These are phyloP conservation scores for Thalassiosira delicatula DNA, from an alignment of 352 stramenopile species.

Conservation along the genomic window DNA sequence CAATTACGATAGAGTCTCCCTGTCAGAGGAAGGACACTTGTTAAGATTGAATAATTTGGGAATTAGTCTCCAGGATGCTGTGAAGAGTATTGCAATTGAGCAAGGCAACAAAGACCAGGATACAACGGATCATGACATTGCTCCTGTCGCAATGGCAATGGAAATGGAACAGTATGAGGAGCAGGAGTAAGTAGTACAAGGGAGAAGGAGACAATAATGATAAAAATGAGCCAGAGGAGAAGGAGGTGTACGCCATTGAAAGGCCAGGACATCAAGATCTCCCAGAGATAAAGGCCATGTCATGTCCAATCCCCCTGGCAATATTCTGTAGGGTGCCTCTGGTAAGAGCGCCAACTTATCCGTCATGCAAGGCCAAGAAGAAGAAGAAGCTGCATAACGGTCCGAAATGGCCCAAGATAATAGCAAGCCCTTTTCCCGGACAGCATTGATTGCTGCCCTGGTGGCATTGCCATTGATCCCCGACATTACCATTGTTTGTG, in stretches of 20 bases:
- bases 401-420: constrained; percentile 39
- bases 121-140: no score
- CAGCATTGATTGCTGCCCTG: no score
- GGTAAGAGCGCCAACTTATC: constrained; percentile 44
- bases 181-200: background rate
- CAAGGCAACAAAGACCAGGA: constrained; percentile 29
- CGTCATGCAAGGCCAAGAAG: background rate
- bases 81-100: constrained; percentile 59
- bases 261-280: background rate
- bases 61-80: constrained; percentile 64
- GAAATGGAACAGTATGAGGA: constrained; percentile 13
- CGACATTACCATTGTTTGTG: constrained; percentile 46
- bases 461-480: constrained; percentile 29
- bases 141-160: no score
- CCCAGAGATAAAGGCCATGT: constrained; percentile 20
- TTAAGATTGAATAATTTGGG: constrained; percentile 74
- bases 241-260: constrained; percentile 6
- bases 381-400: constrained; percentile 4
- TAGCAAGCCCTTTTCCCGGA: no score
- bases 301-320: constrained; percentile 33
- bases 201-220: background rate
- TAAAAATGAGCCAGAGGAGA: constrained; percentile 13
- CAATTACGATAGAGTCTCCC: constrained; percentile 72
- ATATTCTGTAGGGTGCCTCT: constrained; percentile 16
- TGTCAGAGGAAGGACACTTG: constrained; percentile 78